Evolutionary conservation across 2,329 filamentous ascomycete species (phyloP).

Genomic region (Cytospora mali): DNA sequence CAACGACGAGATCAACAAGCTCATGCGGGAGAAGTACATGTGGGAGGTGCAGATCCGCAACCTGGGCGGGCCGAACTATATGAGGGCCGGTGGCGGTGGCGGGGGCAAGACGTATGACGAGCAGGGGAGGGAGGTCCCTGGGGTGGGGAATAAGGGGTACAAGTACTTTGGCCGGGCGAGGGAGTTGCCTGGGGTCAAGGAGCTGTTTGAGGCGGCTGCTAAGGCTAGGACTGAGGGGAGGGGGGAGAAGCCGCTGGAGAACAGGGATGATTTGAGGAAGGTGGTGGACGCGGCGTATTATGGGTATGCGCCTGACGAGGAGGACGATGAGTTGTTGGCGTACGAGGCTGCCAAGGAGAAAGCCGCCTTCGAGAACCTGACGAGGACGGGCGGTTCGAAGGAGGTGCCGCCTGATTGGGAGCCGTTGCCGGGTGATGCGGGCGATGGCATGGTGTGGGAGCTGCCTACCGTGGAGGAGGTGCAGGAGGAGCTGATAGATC

Average conservation of each 20-base stretch:
- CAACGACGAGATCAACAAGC: slow-evolving; percentile 99
- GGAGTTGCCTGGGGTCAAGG: slow-evolving; percentile 93
- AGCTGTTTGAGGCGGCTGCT: slow-evolving; percentile 83
- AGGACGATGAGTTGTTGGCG: slow-evolving; percentile 76
- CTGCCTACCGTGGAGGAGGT: slow-evolving; percentile 88
- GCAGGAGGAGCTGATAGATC: slow-evolving; percentile 88
- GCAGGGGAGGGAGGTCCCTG: slow-evolving; percentile 69
- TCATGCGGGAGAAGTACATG: slow-evolving; percentile 98
- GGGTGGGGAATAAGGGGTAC: slow-evolving; percentile 85
- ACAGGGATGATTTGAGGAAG: slow-evolving; percentile 69
- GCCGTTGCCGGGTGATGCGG: slow-evolving; percentile 80
- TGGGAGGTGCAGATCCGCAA: slow-evolving; percentile 98
- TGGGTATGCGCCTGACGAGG: slow-evolving; percentile 90
- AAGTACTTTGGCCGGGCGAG: slow-evolving; percentile 89
- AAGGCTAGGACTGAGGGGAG: slow-evolving; percentile 51
- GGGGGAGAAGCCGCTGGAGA: slow-evolving; percentile 64
- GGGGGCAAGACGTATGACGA: slow-evolving; percentile 73
- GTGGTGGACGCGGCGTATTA: slow-evolving; percentile 94
- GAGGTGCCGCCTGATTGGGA: slow-evolving; percentile 74
- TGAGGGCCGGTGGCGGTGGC: slow-evolving; percentile 56
- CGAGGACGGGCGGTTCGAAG: slow-evolving; percentile 49
- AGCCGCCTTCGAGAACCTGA: slow-evolving; percentile 72
- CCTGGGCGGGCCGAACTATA: slow-evolving; percentile 96
- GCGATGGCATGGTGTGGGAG: slow-evolving; percentile 80
- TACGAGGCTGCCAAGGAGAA: slow-evolving; percentile 86